Evolutionary conservation across 2,329 filamentous ascomycete species (phyloP), one percentile per base, ranked within the genome.

Genomic region (Lecanicillium sp.): DNA sequence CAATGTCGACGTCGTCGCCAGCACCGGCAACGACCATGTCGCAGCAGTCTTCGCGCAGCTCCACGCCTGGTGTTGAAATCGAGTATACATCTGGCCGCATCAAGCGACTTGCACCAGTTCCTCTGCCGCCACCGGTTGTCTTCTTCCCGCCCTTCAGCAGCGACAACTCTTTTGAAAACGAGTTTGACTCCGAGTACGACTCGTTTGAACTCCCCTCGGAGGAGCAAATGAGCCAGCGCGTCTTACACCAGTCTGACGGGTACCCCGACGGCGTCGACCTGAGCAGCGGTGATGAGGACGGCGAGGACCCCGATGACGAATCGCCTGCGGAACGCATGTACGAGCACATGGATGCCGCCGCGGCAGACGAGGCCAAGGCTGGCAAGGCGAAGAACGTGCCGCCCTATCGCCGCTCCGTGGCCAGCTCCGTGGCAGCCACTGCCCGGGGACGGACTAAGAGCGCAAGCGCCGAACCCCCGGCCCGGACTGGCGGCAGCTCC

Each of bases 81-180:
- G 57, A 70, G 36, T 76, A 77, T 36, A 39, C 69, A 0, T 59
- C 60, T 0, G 60, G 59, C 3, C 59, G 56, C 6, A 56, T 72
- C 36, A 65, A 60, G 40, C 61, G 58, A 11, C 53, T 75, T 7
- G 55, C 62, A 0, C 72, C 74, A 0, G 61, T 68, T 0, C 55
- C 69, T 1, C 60, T 78, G 0, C 74, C 74, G 0, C 72, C 72
- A 0, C 70, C 74, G 0, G 62, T 66, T 3, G 68, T 70, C 42
- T 77, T 72, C 50, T 68, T 70, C 46, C 66, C 66, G 0, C 64
- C 64, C 0, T 66, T 70, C 31, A 71, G 66, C 43, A 52, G 61
- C 9, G 66, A 66, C 32, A 53, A 57, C 5, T 62, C 57, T 3
- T 57, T 58, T 4, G 51, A 48, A 1, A 54, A 57, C 4, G 51